phyloP scores from a whole-genome alignment of 768 basidiomycete genomes.

The Boletus tomentosulus region DNA sequence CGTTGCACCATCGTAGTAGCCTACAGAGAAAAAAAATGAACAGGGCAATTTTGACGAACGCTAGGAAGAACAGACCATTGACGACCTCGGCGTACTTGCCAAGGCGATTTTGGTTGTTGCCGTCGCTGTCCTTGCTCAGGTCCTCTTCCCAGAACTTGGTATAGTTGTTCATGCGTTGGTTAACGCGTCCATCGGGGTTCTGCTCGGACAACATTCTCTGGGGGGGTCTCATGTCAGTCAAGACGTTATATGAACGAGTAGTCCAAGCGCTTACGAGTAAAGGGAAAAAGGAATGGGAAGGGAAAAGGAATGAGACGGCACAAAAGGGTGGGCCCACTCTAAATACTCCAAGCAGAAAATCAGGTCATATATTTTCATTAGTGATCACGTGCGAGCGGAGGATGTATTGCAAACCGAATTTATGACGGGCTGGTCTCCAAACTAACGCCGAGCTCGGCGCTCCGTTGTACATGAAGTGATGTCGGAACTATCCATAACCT shows the following conservation, averaged over 20 bases:
- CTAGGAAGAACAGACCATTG: constrained; percentile 55
- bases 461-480: not conserved
- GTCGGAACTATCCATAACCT: not conserved
- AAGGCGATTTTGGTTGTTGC: constrained; percentile 68
- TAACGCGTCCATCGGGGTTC: constrained; percentile 55
- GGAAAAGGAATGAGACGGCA: not conserved
- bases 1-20: constrained; percentile 96
- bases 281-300: not conserved
- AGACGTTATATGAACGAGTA: not conserved
- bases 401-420: no score
- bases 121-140: constrained; percentile 57
- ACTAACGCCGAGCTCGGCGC: no score
- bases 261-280: not conserved
- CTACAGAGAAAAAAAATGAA: constrained; percentile 34
- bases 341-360: not conserved
- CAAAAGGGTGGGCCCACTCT: not conserved
- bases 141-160: constrained; percentile 91
- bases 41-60: not conserved
- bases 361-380: not conserved
- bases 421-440: no score
- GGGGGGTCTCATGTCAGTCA: not conserved
- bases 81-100: constrained; percentile 89
- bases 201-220: constrained; percentile 19
- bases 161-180: constrained; percentile 76
- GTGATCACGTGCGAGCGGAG: not conserved